phyloP scores from a whole-genome alignment of 257 asterid species.

The Schizonepeta tenuifolia region DNA sequence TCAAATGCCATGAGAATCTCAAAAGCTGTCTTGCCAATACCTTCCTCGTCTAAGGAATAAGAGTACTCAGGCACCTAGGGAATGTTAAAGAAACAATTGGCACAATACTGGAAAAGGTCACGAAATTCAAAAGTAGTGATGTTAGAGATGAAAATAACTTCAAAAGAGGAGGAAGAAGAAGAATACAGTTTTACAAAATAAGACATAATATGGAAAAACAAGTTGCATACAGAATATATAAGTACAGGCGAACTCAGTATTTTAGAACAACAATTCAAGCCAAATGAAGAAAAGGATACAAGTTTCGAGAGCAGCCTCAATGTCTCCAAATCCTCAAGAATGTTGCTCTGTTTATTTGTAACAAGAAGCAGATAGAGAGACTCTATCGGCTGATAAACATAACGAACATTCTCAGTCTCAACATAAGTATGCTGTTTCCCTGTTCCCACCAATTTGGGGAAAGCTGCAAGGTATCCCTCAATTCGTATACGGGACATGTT shows the following conservation, averaged over 20 bases:
- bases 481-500: slow-evolving; percentile 94
- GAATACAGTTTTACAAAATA: slow-evolving; percentile 8
- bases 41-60: slow-evolving; percentile 90
- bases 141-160: background rate
- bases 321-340: slow-evolving; percentile 92
- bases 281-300: slow-evolving; percentile 62
- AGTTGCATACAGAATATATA: slow-evolving; percentile 22
- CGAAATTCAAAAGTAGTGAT: background rate
- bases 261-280: slow-evolving; percentile 3
- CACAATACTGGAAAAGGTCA: slow-evolving; percentile 16
- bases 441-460: slow-evolving; percentile 87
- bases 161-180: background rate
- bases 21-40: slow-evolving; percentile 81
- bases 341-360: slow-evolving; percentile 93
- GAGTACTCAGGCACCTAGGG: slow-evolving; percentile 90
- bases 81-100: slow-evolving; percentile 47
- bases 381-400: slow-evolving; percentile 94
- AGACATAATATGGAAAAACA: slow-evolving; percentile 24
- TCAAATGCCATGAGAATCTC: slow-evolving; percentile 92
- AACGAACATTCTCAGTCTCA: slow-evolving; percentile 95
- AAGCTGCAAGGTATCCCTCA: slow-evolving; percentile 97
- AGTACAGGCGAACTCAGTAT: slow-evolving; percentile 7
- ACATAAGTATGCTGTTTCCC: slow-evolving; percentile 92
- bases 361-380: slow-evolving; percentile 87
- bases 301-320: slow-evolving; percentile 87